Evolutionary conservation across 2,329 filamentous ascomycete species (phyloP), one percentile per base, ranked within the genome.

Genomic region (Sordariomycetes sp.): DNA sequence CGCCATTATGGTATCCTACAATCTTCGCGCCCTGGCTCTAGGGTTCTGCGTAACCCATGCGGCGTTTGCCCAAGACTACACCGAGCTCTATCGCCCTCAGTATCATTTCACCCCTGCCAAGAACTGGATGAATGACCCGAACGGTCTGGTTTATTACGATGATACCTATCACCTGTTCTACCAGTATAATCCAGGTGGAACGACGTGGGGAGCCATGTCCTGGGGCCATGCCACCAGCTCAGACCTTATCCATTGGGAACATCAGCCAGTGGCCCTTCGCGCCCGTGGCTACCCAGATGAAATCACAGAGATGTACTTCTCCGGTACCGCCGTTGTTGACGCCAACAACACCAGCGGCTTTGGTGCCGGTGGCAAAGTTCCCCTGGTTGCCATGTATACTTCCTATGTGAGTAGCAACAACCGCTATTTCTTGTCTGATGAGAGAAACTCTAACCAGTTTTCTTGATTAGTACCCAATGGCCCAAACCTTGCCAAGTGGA

Each of bases 41-140:
- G 15, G 28, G 15, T 12, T 36, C 4, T 36, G 9, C 21, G 21
- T 36, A 16, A 18, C 14, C 12, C 28, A 31, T 6, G 21, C 16
- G 10, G 34, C 21, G 14, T 36, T 25, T 27, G 15, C 34, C 29
- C 34, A 36, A 16, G 20, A 37, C 20, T 37, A 37, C 23, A 33
- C 30, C 8, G 35, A 33, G 30, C 23, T n/a, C 12, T 33, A 37
- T 30, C 35, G 35, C 14, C 35, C 35, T 21, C 35, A 37, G 14
- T 33, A 33, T 21, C 35, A 37, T 33, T 37, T 33, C 35, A 33
- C 30, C 19, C 35, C 35, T 2, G 24, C 21, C 21, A 24, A 15
- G 11, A 30, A 30, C n/a, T 37, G 30, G 30, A 37, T 37, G 35
- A 37, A 37, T 33, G 35, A 37, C 21, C 35, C 35, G 8, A 37